Percentiles rank a stretch among this genome's conserved stretches.
Evolutionary conservation across 116 monocot genomes (phyloP).

Genomic region (Papilionanthe hybrid): DNA sequence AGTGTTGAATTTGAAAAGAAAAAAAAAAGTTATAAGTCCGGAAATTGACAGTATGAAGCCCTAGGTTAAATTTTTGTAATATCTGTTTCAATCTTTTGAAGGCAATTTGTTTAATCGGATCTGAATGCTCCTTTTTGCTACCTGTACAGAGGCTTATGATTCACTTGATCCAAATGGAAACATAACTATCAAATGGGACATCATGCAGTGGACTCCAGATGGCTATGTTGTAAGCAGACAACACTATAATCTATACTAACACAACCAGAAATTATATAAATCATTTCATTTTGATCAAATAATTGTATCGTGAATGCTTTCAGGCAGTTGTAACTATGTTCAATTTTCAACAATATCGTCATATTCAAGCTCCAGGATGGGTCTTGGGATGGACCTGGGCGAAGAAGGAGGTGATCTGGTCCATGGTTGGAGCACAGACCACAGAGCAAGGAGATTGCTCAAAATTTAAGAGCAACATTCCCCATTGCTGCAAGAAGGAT

Average conservation of each 20-base stretch:
- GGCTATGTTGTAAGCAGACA: conserved; percentile 3
- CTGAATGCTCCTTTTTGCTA: too few relatives aligned
- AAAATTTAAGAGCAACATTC: conserved; percentile 54
- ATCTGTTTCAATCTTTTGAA: too few relatives aligned
- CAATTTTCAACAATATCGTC: conserved; percentile 84
- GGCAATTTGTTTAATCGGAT: too few relatives aligned
- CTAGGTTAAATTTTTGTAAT: too few relatives aligned
- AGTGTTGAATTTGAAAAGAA: too few relatives aligned
- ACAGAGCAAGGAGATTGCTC: conserved; percentile 87
- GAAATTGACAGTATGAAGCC: too few relatives aligned
- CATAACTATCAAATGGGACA: neutral
- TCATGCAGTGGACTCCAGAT: conserved; percentile 1
- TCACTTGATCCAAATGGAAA: conserved; percentile 1
- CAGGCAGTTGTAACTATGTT: conserved; percentile 77
- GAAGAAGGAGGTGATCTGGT: conserved; percentile 79
- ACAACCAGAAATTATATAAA: too few relatives aligned
- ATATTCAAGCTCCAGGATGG: conserved; percentile 88
- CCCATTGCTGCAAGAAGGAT: conserved; percentile 70
- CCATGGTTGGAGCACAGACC: conserved; percentile 69
- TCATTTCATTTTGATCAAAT: too few relatives aligned
- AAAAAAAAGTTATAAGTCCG: too few relatives aligned
- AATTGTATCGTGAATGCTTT: neutral
- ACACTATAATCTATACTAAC: too few relatives aligned
- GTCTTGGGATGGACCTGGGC: conserved; percentile 74
- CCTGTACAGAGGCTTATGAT: neutral